These are phyloP conservation scores for Rosa chinensis DNA, from an alignment of 306 rosid species.

Conservation along the genomic window DNA sequence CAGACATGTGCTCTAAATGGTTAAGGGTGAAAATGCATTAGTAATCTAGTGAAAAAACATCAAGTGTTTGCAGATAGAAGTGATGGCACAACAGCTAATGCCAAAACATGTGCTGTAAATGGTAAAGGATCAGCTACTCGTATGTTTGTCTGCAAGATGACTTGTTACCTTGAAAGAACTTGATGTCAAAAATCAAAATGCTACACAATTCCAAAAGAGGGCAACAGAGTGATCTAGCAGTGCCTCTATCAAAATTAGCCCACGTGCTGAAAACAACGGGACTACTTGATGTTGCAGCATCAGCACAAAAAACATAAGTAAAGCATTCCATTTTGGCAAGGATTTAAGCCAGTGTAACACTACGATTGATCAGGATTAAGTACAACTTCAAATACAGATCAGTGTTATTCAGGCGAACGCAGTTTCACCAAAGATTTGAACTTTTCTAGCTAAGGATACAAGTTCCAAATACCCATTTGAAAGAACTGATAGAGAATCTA, in stretches of 20 bases:
- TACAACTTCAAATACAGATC: not conserved
- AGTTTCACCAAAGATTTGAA: not conserved
- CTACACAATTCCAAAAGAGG: not conserved
- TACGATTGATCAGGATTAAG: too few relatives aligned
- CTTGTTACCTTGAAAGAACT: not conserved
- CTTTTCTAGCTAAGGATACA: not conserved
- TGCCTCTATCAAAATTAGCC: not conserved
- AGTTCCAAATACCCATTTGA: not conserved
- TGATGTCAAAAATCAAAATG: slow-evolving; percentile 5
- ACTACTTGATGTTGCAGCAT: not conserved
- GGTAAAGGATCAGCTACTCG: not conserved
- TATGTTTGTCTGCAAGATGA: not conserved
- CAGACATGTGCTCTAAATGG: not conserved
- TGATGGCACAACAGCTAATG: not conserved
- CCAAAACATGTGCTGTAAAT: not conserved
- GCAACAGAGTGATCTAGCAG: slow-evolving; percentile 1
- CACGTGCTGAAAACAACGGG: not conserved
- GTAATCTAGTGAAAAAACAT: not conserved
- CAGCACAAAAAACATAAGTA: not conserved
- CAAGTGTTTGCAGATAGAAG: not conserved
- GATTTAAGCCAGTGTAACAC: too few relatives aligned
- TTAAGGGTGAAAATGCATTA: not conserved
- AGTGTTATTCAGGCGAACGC: not conserved
- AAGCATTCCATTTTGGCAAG: too few relatives aligned
- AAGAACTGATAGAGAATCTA: slow-evolving; percentile 12